These are phyloP conservation scores for Tothia fuscella DNA, from an alignment of 2,329 filamentous ascomycete genomes.

Conservation along the genomic window DNA sequence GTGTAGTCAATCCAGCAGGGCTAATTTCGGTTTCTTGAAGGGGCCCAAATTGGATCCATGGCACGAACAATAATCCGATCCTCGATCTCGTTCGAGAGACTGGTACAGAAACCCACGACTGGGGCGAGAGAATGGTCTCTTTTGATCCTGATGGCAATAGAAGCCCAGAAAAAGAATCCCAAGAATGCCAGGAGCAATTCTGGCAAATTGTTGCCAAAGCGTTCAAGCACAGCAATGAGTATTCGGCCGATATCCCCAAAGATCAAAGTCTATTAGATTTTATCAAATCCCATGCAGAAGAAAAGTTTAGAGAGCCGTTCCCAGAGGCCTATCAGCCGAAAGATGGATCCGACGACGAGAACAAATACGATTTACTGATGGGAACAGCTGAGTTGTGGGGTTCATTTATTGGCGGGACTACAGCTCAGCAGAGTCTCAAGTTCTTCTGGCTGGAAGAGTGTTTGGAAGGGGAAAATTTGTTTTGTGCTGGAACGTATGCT, in stretches of 20 bases:
- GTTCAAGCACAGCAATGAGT: slow-evolving; percentile 52
- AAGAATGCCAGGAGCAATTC: slow-evolving; percentile 37
- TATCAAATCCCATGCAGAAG: slow-evolving; percentile 38
- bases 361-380: slow-evolving; percentile 34
- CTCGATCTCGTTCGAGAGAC: slow-evolving; percentile 53
- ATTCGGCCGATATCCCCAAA: slow-evolving; percentile 39
- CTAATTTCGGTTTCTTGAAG: too few relatives aligned
- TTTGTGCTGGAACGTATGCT: slow-evolving; percentile 49
- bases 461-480: slow-evolving; percentile 57
- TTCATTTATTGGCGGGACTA: slow-evolving; percentile 54
- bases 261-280: slow-evolving; percentile 45
- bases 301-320: slow-evolving; percentile 23
- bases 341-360: slow-evolving; percentile 16
- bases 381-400: slow-evolving; percentile 56
- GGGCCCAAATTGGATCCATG: slow-evolving; percentile 74
- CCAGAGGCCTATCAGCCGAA: not conserved
- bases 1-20: slow-evolving; percentile 12
- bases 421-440: slow-evolving; percentile 55
- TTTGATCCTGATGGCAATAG: slow-evolving; percentile 45
- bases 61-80: slow-evolving; percentile 59
- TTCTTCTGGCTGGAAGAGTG: slow-evolving; percentile 72
- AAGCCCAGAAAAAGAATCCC: slow-evolving; percentile 31
- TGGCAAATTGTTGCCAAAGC: slow-evolving; percentile 59
- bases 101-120: slow-evolving; percentile 39
- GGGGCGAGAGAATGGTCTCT: slow-evolving; percentile 43